Percentiles rank a stretch among this genome's conserved stretches.
Conservation (phyloP, 257 asterid genomes). For the Solanum medicagineum region DNA sequence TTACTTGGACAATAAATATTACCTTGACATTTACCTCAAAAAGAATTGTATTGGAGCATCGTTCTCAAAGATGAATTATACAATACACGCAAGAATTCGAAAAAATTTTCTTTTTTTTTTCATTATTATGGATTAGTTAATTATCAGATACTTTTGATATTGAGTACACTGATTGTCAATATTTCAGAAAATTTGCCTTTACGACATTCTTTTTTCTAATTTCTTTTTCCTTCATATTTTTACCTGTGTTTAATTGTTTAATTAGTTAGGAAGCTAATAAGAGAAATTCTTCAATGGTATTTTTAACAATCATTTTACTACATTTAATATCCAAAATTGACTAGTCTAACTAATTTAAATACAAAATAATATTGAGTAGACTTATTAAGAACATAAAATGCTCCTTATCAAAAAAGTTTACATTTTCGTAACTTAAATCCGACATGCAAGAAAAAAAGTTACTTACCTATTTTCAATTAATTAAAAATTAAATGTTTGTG, state of each 20-base stretch:
- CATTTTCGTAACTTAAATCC: background rate
- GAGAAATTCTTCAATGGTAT: background rate
- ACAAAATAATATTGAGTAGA: background rate
- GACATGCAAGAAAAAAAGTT: too few relatives aligned
- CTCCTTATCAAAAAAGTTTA: background rate
- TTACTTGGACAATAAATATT: background rate
- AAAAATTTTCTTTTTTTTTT: background rate
- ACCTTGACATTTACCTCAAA: background rate
- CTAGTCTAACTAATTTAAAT: background rate
- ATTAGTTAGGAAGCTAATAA: background rate
- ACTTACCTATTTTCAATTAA: background rate
- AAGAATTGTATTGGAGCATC: background rate
- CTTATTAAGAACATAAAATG: background rate
- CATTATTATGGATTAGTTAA: background rate
- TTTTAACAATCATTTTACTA: background rate
- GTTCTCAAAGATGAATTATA: fast-evolving
- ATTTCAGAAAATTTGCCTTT: background rate
- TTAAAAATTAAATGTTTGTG: background rate
- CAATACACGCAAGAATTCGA: background rate
- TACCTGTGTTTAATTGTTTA: background rate
- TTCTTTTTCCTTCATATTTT: background rate
- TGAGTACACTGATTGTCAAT: background rate
- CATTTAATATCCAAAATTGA: background rate
- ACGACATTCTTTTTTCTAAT: background rate
- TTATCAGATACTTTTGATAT: background rate